These are phyloP conservation scores for Gorgonomyces haynaldii DNA, from an alignment of 192 early-diverging fungal genomes.

Conservation along the genomic window DNA sequence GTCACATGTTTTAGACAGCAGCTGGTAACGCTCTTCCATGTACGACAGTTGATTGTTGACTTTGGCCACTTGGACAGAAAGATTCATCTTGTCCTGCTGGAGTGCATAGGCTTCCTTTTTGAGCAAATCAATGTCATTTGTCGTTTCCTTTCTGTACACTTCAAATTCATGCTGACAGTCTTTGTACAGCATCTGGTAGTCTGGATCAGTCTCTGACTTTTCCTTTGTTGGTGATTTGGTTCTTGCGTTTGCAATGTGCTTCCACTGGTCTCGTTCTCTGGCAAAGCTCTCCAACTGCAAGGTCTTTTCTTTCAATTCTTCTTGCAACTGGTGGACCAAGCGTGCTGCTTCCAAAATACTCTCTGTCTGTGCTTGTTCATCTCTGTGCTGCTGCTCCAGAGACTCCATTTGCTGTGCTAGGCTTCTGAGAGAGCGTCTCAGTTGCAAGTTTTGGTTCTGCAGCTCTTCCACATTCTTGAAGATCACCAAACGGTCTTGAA, in stretches of 20 bases:
- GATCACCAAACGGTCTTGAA: background rate
- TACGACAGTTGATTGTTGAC: conserved; percentile 48
- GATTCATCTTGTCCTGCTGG: conserved; percentile 42
- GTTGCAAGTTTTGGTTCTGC: conserved; percentile 7
- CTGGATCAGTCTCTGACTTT: conserved; percentile 2
- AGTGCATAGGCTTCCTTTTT: conserved; percentile 39
- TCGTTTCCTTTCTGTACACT: conserved; percentile 50
- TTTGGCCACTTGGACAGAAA: conserved; percentile 50
- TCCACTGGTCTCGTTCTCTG: conserved; percentile 40
- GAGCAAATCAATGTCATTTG: conserved; percentile 40
- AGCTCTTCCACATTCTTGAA: conserved; percentile 8
- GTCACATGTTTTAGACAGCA: conserved; percentile 35
- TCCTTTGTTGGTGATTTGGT: conserved; percentile 6
- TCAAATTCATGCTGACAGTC: conserved; percentile 55
- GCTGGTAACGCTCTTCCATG: conserved; percentile 50
- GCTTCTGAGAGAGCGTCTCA: conserved; percentile 5
- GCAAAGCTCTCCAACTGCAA: conserved; percentile 35
- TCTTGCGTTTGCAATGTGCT: conserved; percentile 5
- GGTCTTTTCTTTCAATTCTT: conserved; percentile 39
- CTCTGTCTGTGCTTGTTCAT: conserved; percentile 21
- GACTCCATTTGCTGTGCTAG: conserved; percentile 8
- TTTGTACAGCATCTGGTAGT: conserved; percentile 31
- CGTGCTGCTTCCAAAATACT: conserved; percentile 35
- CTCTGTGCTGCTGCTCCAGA: conserved; percentile 26
- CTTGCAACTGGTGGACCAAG: conserved; percentile 42